A percentile compares a stretch with the other conserved stretches of the same genome.
These are phyloP conservation scores for Diaporthe longicolla DNA, from an alignment of 2,329 filamentous ascomycete species.

Conservation along the genomic window DNA sequence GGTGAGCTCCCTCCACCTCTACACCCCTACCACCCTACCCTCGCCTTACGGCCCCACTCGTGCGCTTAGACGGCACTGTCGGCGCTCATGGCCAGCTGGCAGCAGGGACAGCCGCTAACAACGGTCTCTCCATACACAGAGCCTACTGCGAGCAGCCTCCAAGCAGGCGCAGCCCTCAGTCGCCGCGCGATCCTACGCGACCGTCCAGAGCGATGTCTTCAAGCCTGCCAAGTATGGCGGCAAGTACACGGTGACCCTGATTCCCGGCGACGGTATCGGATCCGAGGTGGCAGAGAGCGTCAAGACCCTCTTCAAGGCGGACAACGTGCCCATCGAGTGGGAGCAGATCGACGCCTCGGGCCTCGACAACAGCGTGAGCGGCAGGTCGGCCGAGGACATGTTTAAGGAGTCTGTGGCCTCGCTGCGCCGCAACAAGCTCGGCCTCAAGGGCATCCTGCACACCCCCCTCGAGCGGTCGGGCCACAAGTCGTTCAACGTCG, in stretches of 20 bases:
- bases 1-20: conserved; percentile 58
- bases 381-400: conserved; percentile 87
- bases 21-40: background rate
- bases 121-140: conserved; percentile 53
- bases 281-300: conserved; percentile 96
- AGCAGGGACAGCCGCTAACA: conserved; percentile 47
- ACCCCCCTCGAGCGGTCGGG: conserved; percentile 96
- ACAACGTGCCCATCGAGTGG: conserved; percentile 97
- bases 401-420: conserved; percentile 97
- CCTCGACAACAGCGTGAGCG: conserved; percentile 79
- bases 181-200: conserved; percentile 76
- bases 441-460: conserved; percentile 98
- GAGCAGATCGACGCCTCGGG: conserved; percentile 97
- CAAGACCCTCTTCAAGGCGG: conserved; percentile 98
- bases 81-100: conserved; percentile 26
- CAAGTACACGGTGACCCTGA: conserved; percentile 99
- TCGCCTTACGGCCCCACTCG: background rate
- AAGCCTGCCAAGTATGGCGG: conserved; percentile 99
- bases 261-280: conserved; percentile 98
- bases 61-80: conserved; percentile 10
- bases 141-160: conserved; percentile 65
- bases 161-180: conserved; percentile 59
- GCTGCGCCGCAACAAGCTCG: conserved; percentile 98
- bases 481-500: conserved; percentile 99
- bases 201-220: conserved; percentile 94